Conservation (phyloP, 192 early-diverging fungal genomes). For the Thamnidium elegans region DNA sequence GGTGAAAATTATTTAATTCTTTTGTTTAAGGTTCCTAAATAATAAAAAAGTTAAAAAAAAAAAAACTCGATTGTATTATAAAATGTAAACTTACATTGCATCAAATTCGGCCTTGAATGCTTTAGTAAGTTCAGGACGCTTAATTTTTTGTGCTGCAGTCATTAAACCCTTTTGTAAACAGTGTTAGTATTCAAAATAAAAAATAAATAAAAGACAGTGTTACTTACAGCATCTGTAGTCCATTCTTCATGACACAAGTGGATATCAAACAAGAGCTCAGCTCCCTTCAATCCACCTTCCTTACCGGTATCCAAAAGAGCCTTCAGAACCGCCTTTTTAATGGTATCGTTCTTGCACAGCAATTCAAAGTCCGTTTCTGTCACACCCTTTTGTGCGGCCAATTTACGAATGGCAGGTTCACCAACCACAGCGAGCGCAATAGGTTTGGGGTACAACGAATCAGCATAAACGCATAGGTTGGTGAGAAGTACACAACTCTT, state of each 20-base stretch:
- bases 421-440: conserved; percentile 73
- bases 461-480: conserved; percentile 75
- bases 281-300: conserved; percentile 59
- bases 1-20: not conserved
- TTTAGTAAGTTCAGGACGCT: conserved; percentile 71
- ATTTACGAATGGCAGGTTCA: conserved; percentile 51
- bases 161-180: conserved; percentile 49
- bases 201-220: conserved; percentile 12
- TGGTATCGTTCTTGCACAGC: conserved; percentile 52
- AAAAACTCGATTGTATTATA: not conserved
- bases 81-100: conserved; percentile 36
- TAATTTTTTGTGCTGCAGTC: conserved; percentile 90
- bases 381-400: conserved; percentile 47
- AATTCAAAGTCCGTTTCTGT: conserved; percentile 46
- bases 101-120: conserved; percentile 60
- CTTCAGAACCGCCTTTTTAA: conserved; percentile 49
- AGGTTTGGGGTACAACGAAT: conserved; percentile 65
- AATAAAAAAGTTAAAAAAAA: not conserved
- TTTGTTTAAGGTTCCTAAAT: conserved; percentile 15
- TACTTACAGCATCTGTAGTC: conserved; percentile 80
- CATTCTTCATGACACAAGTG: conserved; percentile 72
- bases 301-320: conserved; percentile 56
- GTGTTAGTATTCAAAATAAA: not conserved
- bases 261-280: conserved; percentile 71
- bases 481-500: conserved; percentile 64